Base-by-base conservation (phyloP, 1,284 basidiomycete genomes). In the Ganoderma boninense region DNA sequence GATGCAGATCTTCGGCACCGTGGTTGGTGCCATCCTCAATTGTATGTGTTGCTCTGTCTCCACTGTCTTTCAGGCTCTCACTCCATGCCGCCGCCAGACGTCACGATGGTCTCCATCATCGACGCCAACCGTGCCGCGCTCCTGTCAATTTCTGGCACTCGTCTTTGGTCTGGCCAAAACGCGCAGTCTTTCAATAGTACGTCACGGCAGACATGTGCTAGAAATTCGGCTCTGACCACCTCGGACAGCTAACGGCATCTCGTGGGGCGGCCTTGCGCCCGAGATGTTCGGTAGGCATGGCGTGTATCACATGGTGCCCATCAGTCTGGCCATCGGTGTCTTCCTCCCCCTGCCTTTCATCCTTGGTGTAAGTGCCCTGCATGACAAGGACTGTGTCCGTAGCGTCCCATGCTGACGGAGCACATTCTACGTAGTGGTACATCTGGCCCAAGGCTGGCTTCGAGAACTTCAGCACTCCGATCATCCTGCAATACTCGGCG, bases 181-280 rank as follows among this genome's bases (percentile, higher is more conserved):
- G 86, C 87, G 0, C 86, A 87, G 73, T 76, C 77, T 56, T 84
- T 81, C 78, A 84, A 84, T 78, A 80, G 79, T 76, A 76, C 49
- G 49, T 52, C 11, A 26, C 23, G 14, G 11, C 49, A 23, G 23
- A 52, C 49, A 13, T 14, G 49, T 8, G 23, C 7, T 26, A 23
- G 23, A 14, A 11, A 0, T 4, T 52, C 23, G 10, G 23, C 26
- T 4, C 49, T 52, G 49, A 52, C 23, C n/a, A 52, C 26, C 49
- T 10, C 2, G 49, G 49, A 18, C 29, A 83, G 85, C 79, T 78
- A 84, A 86, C 76, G 87, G 88, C 10, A 84, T 90, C 57, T 82
- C 87, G 0, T 90, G 89, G 89, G 88, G 89, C 72, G 89, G 87
- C 1, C 83, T 90, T 16, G 87, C 83, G 23, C 84, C 85, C 23